Evolutionary conservation across 1,284 basidiomycete genomes (phyloP).

Genomic region (Cryptococcus sp.): DNA sequence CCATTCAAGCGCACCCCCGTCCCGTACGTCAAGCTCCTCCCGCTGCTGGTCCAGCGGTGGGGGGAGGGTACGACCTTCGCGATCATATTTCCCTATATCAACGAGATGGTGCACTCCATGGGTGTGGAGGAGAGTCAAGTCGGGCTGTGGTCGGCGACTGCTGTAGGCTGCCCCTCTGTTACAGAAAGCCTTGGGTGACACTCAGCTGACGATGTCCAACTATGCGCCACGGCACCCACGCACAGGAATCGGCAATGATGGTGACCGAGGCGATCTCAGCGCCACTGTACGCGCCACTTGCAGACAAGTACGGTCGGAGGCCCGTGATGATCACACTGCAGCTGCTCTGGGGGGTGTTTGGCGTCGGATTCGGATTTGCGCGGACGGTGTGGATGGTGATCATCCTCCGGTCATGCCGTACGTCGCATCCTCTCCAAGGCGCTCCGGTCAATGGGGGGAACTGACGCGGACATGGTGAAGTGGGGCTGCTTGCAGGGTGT

Average conservation of each 20-base stretch:
- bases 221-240: no score
- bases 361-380: slow-evolving; percentile 24
- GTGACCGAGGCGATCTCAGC: slow-evolving; percentile 37
- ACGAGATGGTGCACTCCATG: slow-evolving; percentile 39
- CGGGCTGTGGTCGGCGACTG: slow-evolving; percentile 37
- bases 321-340: slow-evolving; percentile 31
- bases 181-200: no score
- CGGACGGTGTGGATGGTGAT: slow-evolving; percentile 23
- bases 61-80: slow-evolving; percentile 38
- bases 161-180: slow-evolving; percentile 23
- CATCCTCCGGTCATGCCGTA: slow-evolving; percentile 24
- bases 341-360: slow-evolving; percentile 21
- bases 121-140: slow-evolving; percentile 37
- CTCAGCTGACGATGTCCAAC: neutral
- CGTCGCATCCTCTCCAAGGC: slow-evolving; percentile 11
- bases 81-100: slow-evolving; percentile 45
- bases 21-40: slow-evolving; percentile 29
- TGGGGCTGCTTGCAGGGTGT: slow-evolving; percentile 37
- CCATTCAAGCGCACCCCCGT: slow-evolving; percentile 19
- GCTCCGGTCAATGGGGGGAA: neutral
- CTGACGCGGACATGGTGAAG: slow-evolving; percentile 7
- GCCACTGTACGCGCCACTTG: slow-evolving; percentile 36
- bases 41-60: slow-evolving; percentile 29
- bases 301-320: slow-evolving; percentile 31
- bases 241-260: slow-evolving; percentile 39